Evolutionary conservation across 78 protist species (phyloP).

Genomic region (Guillardia theta): DNA sequence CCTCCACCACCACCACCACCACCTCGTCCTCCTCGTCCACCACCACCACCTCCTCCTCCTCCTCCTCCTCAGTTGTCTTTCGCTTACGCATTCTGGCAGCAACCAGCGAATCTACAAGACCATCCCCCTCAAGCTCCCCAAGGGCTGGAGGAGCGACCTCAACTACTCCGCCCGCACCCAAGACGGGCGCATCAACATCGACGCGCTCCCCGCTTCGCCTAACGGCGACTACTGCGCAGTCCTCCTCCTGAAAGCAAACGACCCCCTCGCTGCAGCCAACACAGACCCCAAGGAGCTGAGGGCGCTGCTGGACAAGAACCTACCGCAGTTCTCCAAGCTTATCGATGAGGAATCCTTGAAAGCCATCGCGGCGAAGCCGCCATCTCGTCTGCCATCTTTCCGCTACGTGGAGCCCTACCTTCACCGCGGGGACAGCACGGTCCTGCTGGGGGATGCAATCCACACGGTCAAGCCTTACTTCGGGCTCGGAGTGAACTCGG

Average conservation of each 20-base stretch:
- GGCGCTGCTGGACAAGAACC: not conserved
- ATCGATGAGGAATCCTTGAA: not conserved
- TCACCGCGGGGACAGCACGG: not conserved
- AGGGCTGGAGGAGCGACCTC: slow-evolving; percentile 39
- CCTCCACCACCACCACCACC: too few species aligned
- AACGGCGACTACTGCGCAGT: not conserved
- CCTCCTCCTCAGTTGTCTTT: too few species aligned
- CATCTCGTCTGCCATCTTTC: not conserved
- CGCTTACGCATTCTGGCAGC: too few species aligned
- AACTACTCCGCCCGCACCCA: slow-evolving; percentile 45
- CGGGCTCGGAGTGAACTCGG: not conserved
- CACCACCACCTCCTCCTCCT: too few species aligned
- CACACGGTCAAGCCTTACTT: not conserved
- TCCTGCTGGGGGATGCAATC: not conserved
- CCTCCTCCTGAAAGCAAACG: not conserved
- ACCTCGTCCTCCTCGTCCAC: too few species aligned
- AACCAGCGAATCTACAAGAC: slow-evolving; percentile 43
- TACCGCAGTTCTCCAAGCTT: slow-evolving; percentile 11
- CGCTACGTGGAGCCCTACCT: not conserved
- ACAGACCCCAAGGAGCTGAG: not conserved
- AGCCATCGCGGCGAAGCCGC: not conserved
- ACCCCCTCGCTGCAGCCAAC: not conserved
- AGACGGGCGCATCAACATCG: not conserved
- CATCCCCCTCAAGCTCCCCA: not conserved
- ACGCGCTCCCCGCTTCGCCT: not conserved